phyloP scores from a whole-genome alignment of 345 rosid species.

The Salix suchowensis region DNA sequence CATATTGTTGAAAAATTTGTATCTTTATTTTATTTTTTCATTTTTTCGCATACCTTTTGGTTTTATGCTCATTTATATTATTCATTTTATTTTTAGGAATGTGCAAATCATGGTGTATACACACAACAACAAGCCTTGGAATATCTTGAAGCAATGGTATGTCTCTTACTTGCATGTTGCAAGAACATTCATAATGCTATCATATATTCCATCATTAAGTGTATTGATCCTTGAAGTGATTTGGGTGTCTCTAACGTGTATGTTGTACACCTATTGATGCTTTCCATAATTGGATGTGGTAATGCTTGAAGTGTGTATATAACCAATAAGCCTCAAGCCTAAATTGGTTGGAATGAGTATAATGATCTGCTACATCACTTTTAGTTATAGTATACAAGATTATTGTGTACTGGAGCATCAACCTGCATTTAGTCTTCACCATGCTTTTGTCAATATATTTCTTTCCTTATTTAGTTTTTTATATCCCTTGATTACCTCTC shows the following conservation, averaged over 20 bases:
- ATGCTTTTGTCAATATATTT: too few species aligned
- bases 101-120: slow-evolving; percentile 51
- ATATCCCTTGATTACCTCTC: too few species aligned
- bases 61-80: slow-evolving; percentile 7
- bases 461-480: too few species aligned
- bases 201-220: not conserved
- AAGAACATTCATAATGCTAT: not conserved
- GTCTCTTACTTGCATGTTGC: slow-evolving; percentile 1
- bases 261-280: too few species aligned
- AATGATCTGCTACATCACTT: too few species aligned
- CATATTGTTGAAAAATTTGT: not conserved
- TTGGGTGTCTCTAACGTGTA: not conserved
- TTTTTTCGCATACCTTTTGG: not conserved
- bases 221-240: not conserved
- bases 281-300: too few species aligned
- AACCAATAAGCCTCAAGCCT: too few species aligned
- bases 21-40: not conserved
- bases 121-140: slow-evolving; percentile 67
- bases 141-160: slow-evolving; percentile 72
- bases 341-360: too few species aligned
- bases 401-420: too few species aligned
- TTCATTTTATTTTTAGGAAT: slow-evolving; percentile 57
- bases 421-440: too few species aligned
- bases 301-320: too few species aligned
- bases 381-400: too few species aligned